Base-by-base conservation (phyloP, 495 filamentous ascomycete species). In the Aspergillus egyptiacus region DNA sequence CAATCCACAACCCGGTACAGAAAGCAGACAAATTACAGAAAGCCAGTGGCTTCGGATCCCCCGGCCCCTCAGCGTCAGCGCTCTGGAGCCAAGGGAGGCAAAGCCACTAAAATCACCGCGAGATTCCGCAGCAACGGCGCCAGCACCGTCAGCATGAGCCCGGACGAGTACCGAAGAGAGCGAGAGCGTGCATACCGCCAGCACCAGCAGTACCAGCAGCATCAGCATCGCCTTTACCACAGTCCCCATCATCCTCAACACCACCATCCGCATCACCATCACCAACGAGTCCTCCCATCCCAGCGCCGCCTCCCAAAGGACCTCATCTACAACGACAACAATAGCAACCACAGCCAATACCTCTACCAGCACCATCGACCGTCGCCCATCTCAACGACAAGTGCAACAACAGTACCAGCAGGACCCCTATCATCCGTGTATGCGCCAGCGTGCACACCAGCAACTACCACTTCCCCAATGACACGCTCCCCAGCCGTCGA, bases 1-100 rank as follows among this genome's bases (percentile, higher is more conserved):
- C 79, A 84, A 61, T 85, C 84, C 0, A 91, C 86, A 5, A 91
- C 86, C 2, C 73, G 86, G 32, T 90, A 84, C 60, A 74, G 86
- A 37, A 79, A 76, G 57, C 72, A 76, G 34, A 58, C 65, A 6
- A 70, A 66, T 41, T 66, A 62, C 57, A 80, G 73, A 54, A 81
- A 74, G 50, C 50, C 51, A 11, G 49, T 58, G 7, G 70, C 59
- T 46, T 63, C 71, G 13, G 68, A 74, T 11, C 54, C 61, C 19
- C 71, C 75, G 15, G 68, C 65, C 11, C 68, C 67, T 22, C 68
- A 74, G 35, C 71, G 78, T 25, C 78, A 80, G 55, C 66, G 69
- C 15, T 75, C 80, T 27, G 80, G 75, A 31, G 69, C 75, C 11
- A 79, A 74, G 55, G 79, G 77, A 32, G 78, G 81, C 4, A 72